phyloP scores from a whole-genome alignment of 805 yeast genomes.

The Yamadazyma nakazawae region DNA sequence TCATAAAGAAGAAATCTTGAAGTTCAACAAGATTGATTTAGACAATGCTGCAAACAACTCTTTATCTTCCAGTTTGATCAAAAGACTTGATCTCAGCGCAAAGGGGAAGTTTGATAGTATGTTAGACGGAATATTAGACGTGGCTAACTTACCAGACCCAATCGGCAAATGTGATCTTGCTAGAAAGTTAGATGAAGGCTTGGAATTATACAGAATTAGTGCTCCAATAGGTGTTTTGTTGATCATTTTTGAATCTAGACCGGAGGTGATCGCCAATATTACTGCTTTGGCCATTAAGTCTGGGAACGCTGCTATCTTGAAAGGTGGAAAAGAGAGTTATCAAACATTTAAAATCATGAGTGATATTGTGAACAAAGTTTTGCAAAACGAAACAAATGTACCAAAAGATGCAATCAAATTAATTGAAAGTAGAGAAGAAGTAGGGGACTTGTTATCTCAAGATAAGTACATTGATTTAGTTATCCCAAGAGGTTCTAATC shows the following conservation, averaged over 20 bases:
- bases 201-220: conserved; percentile 75
- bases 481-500: conserved; percentile 97
- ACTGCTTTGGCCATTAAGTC: conserved; percentile 94
- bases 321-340: conserved; percentile 93
- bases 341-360: conserved; percentile 85
- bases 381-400: conserved; percentile 59
- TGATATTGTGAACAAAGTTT: conserved; percentile 57
- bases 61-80: conserved; percentile 68
- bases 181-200: conserved; percentile 83
- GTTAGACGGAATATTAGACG: conserved; percentile 94
- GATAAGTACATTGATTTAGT: conserved; percentile 91
- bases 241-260: conserved; percentile 93
- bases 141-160: conserved; percentile 85
- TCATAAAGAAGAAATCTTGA: conserved; percentile 58
- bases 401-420: conserved; percentile 83
- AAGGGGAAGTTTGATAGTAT: conserved; percentile 87
- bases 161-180: conserved; percentile 86
- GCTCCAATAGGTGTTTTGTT: conserved; percentile 93
- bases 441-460: conserved; percentile 75
- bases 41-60: conserved; percentile 59
- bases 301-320: conserved; percentile 93
- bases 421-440: conserved; percentile 86
- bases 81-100: conserved; percentile 76
- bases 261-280: conserved; percentile 97
- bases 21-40: conserved; percentile 75